Evolutionary conservation across 768 basidiomycete genomes (phyloP).

Genomic region (Baorangia bicolor): DNA sequence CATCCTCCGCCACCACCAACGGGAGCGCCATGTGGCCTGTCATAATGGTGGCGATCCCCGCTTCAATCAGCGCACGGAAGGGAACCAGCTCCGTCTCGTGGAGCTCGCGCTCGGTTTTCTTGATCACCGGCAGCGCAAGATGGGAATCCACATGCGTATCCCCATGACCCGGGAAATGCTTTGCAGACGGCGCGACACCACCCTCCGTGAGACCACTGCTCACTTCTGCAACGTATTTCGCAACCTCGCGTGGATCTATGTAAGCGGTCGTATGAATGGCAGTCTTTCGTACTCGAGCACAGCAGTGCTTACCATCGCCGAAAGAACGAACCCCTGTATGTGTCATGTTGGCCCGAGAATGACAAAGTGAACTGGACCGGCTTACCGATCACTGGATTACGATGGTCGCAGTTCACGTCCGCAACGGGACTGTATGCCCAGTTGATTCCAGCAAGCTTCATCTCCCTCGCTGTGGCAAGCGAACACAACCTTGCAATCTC

Average conservation of each 20-base stretch:
- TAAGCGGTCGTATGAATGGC: constrained; percentile 17
- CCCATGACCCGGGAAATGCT: constrained; percentile 76
- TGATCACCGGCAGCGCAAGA: constrained; percentile 60
- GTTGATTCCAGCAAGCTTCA: constrained; percentile 62
- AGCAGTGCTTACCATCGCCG: constrained; percentile 50
- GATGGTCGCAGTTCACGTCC: constrained; percentile 68
- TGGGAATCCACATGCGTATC: constrained; percentile 75
- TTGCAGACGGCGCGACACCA: constrained; percentile 59
- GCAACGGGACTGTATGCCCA: constrained; percentile 73
- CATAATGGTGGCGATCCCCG: constrained; percentile 58
- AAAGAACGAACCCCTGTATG: constrained; percentile 63
- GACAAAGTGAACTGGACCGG: not conserved
- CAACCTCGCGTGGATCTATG: constrained; percentile 63
- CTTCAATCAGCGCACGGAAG: constrained; percentile 47
- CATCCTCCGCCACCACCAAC: constrained; percentile 42
- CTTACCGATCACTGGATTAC: constrained; percentile 71
- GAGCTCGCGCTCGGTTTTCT: constrained; percentile 46
- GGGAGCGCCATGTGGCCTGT: constrained; percentile 74
- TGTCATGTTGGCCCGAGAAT: not conserved
- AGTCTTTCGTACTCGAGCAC: not conserved
- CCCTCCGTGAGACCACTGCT: constrained; percentile 46
- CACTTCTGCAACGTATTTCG: constrained; percentile 47
- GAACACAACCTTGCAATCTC: constrained; percentile 46
- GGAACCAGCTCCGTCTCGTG: constrained; percentile 53
- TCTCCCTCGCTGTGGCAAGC: constrained; percentile 52